phyloP scores from a whole-genome alignment of 495 filamentous ascomycete genomes.

The Penicillium manginii region DNA sequence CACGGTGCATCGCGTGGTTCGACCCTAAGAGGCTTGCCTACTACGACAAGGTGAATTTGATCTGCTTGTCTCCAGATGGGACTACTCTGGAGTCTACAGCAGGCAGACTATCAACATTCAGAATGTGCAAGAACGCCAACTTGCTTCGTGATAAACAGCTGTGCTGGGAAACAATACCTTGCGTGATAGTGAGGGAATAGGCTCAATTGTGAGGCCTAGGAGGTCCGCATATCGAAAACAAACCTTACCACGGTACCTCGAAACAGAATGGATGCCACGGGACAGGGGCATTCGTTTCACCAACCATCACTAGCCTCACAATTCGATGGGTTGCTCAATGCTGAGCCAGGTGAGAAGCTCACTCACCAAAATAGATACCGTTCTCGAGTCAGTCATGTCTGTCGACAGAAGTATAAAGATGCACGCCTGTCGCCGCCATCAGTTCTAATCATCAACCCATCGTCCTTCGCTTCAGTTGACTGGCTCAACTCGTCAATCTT shows the following conservation, averaged over 20 bases:
- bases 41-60: not conserved
- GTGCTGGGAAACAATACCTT: not conserved
- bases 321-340: not conserved
- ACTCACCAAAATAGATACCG: conserved; percentile 1
- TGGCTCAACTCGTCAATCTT: conserved; percentile 19
- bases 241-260: conserved; percentile 3
- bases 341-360: not conserved
- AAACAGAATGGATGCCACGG: conserved; percentile 14
- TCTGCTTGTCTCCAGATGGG: not conserved
- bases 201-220: conserved; percentile 2
- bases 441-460: conserved; percentile 12
- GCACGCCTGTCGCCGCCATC: conserved; percentile 5
- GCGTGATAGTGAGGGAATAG: not conserved
- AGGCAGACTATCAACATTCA: too few species aligned
- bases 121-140: not conserved
- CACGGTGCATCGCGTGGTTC: conserved; percentile 1
- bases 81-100: not conserved
- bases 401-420: conserved; percentile 20
- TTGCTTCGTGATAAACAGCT: not conserved
- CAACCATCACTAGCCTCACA: not conserved
- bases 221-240: conserved; percentile 9
- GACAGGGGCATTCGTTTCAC: conserved; percentile 21
- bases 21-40: not conserved
- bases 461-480: conserved; percentile 19
- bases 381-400: not conserved